Base-by-base conservation (phyloP, 2,329 filamentous ascomycete genomes). In the Stagonosporopsis vannaccii region DNA sequence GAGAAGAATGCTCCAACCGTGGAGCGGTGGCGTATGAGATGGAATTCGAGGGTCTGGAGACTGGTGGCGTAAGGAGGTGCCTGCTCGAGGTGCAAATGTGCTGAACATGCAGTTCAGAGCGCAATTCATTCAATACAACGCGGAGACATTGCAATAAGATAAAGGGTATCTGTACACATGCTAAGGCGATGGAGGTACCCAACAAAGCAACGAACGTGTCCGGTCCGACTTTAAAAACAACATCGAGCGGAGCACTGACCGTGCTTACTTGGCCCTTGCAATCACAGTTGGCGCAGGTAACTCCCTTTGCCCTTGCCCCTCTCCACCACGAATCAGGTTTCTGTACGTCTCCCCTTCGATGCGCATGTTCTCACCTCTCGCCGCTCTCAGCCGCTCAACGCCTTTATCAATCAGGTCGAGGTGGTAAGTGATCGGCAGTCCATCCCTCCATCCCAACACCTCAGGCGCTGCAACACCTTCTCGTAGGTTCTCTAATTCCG, bases 351-450 rank as follows among this genome's bases (percentile, higher is more conserved):
- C 84, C 37, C 85, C 81, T 77, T 90, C 87, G 15, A 85, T 75
- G 26, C 79, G 81, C 50, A 84, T 79, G 17, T 86, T 84, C 58
- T 85, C 83, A 37, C 83, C 81, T 56, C 90, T 81, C 42, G 87
- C 86, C 20, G 78, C 76, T 71, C 91, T 87, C 58, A 95, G 77
- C 60, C 91, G 81, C 73, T 92, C 88, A 1, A 93, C 85, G 0
- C 89, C 89, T 44, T 85, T 79, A 54, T 89, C 82, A 59, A 95
- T 92, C 52, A 86, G 87, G 63, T 91, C 87, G 36, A 95, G 87
- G 69, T 95, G 90, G 37, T 91, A 87, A 46, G 84, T 83, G 4
- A 95, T 78, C 2, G 90, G 89, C 9, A 91, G 80, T 25, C 80
- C 77, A 3, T 76, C 73, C 7, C 78, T 77, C 23, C 80, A 82